Evolutionary conservation across 2,329 filamentous ascomycete species (phyloP), one percentile per base, ranked within the genome.

Genomic region (Colletotrichum sp.): DNA sequence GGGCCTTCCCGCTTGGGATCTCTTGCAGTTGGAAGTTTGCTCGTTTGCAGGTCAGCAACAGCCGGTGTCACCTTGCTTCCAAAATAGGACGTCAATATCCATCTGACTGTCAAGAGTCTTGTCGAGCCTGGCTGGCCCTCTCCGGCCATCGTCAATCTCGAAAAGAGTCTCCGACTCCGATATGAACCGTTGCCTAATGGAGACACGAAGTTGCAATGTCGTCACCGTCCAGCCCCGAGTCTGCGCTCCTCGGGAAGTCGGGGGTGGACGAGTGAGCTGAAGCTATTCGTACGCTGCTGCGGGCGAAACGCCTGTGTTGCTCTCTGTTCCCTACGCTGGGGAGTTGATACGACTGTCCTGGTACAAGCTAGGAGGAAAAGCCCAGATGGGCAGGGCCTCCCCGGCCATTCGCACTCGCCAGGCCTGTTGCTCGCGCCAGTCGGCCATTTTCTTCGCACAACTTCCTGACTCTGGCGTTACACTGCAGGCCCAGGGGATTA

Each of bases 381-480:
- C 43, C 43, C 39, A 22, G 65, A 36, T 69, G 43, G 66, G 56
- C 60, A 30, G 16, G 43, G 39, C 32, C 30, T 64, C 69, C 62
- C 55, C 22, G n/a, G 16, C 18, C 18, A n/a, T 58, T 28, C 18
- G n/a, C 34, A 28, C 32, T 48, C 36, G 43, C 25, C 36, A 48
- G 48, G 48, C 66, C 56, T 61, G 30, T 74, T 32, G 39, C 30
- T 70, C 30, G 30, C 43, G 30, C 72, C 67, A 71, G 72, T 75
- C 72, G 72, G 72, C 61, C 68, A 71, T 66, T 75, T 75, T 71
- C 61, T 71, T 71, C 52, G 72, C 55, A 66, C 61, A 61, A 74
- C 34, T 30, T 66, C 61, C 61, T 75, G 52, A 66, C 68, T 55
- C 25, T 43, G 27, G 55, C 28, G 72, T 66, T 55, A 56, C 68